Percentiles rank a stretch among this genome's conserved stretches.
Evolutionary conservation across 768 basidiomycete species (phyloP).

Genomic region (Tulasnella sp.): DNA sequence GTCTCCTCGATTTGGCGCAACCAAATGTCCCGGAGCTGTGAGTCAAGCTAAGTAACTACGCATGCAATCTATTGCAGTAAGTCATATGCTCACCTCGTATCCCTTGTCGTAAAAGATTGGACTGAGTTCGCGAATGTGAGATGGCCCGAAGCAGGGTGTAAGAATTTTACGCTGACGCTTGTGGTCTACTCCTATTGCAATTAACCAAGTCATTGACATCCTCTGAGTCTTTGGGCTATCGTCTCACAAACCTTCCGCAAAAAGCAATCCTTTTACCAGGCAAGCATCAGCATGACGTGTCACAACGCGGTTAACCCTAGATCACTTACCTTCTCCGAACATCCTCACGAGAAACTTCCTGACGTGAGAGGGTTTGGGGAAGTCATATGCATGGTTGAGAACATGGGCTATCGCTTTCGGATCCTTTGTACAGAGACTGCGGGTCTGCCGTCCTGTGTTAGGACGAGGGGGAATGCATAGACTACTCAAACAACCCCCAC

Average conservation of each 20-base stretch:
- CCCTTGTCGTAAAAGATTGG: conserved; percentile 48
- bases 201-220: not conserved
- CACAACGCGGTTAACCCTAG: too few relatives aligned
- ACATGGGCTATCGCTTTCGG: not conserved
- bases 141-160: conserved; percentile 57
- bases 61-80: not conserved
- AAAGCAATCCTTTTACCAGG: not conserved
- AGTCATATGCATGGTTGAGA: not conserved
- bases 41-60: not conserved
- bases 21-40: not conserved
- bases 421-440: conserved; percentile 4
- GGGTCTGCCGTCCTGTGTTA: too few relatives aligned
- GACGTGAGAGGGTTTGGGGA: not conserved
- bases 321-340: conserved; percentile 2
- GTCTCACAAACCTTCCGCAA: not conserved
- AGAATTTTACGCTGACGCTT: not conserved
- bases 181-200: not conserved
- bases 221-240: too few relatives aligned
- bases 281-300: too few relatives aligned
- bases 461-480: too few relatives aligned
- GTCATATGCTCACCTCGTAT: conserved; percentile 39
- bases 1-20: not conserved
- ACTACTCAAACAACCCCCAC: not conserved
- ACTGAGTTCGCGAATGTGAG: conserved; percentile 46
- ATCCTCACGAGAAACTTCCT: not conserved